Percentiles rank a stretch among this genome's conserved stretches.
phyloP scores from a whole-genome alignment of 306 rosid species.

The Castanopsis chinensis region DNA sequence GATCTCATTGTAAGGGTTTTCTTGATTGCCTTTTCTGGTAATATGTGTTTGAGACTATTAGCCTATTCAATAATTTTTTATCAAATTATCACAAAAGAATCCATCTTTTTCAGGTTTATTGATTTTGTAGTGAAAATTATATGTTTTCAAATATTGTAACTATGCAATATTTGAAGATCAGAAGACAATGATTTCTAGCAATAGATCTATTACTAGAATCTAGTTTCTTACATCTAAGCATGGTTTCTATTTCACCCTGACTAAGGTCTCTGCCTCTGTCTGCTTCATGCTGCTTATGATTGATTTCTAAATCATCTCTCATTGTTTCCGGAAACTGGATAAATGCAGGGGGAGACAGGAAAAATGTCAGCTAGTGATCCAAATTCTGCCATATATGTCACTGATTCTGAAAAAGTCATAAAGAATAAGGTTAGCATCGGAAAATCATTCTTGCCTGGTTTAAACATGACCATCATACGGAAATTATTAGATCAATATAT shows the following conservation, averaged over 20 bases:
- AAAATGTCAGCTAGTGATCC: constrained; percentile 99
- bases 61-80: too few species aligned
- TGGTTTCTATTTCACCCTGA: constrained; percentile 9
- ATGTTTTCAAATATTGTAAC: not conserved
- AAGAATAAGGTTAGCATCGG: constrained; percentile 65
- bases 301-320: constrained; percentile 5
- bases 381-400: constrained; percentile 93
- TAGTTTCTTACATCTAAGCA: not conserved
- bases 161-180: not conserved
- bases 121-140: too few species aligned
- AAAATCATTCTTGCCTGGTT: not conserved
- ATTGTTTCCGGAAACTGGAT: constrained; percentile 27
- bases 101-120: too few species aligned
- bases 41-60: too few species aligned
- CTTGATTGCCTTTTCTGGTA: too few species aligned
- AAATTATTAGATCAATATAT: too few species aligned
- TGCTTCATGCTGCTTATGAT: constrained; percentile 14
- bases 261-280: constrained; percentile 1
- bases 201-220: not conserved
- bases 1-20: too few species aligned
- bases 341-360: constrained; percentile 87
- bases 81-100: too few species aligned
- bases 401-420: constrained; percentile 82
- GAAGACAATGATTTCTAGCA: not conserved
- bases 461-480: not conserved